phyloP scores from a whole-genome alignment of 2,329 filamentous ascomycete species.

The Alternaria solani region DNA sequence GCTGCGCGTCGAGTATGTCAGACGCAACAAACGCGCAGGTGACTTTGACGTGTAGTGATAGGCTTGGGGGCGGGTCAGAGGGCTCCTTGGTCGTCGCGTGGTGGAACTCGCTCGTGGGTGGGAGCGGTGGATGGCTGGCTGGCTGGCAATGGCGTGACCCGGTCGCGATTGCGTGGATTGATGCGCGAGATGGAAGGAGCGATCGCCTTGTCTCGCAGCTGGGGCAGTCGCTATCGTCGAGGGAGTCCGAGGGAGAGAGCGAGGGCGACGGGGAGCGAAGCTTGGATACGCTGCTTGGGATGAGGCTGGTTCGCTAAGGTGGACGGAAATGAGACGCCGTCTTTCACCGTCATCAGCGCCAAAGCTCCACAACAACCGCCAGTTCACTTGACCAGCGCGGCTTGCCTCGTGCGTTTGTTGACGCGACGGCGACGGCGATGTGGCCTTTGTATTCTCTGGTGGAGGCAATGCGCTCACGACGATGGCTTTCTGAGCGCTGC shows the following conservation, averaged over 20 bases:
- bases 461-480: constrained; percentile 14
- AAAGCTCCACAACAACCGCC: constrained; percentile 29
- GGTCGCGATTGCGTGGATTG: constrained; percentile 32
- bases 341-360: constrained; percentile 41
- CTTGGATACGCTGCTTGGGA: constrained; percentile 40
- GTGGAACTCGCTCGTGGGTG: constrained; percentile 22
- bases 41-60: constrained; percentile 19
- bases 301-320: constrained; percentile 49
- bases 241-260: constrained; percentile 32
- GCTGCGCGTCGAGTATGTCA: constrained; percentile 34
- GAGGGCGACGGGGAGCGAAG: constrained; percentile 28
- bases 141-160: constrained; percentile 23
- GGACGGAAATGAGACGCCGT: constrained; percentile 49
- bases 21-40: constrained; percentile 21
- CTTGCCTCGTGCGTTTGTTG: constrained; percentile 5
- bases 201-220: constrained; percentile 36
- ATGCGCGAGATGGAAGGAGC: constrained; percentile 40
- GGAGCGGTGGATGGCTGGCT: constrained; percentile 25
- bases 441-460: constrained; percentile 15
- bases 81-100: constrained; percentile 19
- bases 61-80: constrained; percentile 18
- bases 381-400: constrained; percentile 16
- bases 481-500: constrained; percentile 8
- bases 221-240: constrained; percentile 27
- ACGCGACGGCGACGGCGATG: constrained; percentile 21